phyloP scores from a whole-genome alignment of 1,284 basidiomycete genomes.

The Boletus sp. region DNA sequence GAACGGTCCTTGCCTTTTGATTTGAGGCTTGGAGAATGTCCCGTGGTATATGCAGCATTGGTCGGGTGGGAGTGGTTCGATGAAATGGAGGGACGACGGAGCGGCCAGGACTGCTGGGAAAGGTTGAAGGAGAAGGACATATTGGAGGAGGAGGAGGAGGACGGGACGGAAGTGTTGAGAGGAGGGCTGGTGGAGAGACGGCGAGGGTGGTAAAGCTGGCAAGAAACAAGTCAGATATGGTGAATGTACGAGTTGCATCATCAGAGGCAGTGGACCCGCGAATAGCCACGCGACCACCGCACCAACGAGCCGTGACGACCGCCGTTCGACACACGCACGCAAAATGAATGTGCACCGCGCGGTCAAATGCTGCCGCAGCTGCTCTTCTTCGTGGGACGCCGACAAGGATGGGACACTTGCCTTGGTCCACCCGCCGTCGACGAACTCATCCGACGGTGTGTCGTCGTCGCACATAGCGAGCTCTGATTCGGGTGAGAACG shows the following conservation, averaged over 20 bases:
- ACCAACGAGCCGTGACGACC: too few species aligned
- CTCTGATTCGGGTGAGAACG: conserved; percentile 6
- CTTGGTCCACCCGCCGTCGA: conserved; percentile 22
- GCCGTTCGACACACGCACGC: too few species aligned
- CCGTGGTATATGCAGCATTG: neutral
- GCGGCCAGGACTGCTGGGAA: conserved; percentile 18
- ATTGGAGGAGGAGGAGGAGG: conserved; percentile 4
- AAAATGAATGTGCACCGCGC: neutral
- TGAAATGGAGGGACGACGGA: conserved; percentile 1
- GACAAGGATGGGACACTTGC: conserved; percentile 11
- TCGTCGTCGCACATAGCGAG: neutral
- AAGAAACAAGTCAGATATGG: conserved; percentile 12
- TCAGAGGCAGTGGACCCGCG: conserved; percentile 19
- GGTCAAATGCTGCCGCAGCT: neutral
- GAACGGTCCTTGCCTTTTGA: conserved; percentile 20
- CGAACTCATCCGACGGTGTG: conserved; percentile 14
- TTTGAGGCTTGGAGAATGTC: neutral
- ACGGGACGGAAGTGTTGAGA: too few species aligned
- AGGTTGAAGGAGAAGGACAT: conserved; percentile 12
- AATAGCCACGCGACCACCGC: conserved; percentile 14
- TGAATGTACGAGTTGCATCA: neutral
- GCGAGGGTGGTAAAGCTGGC: conserved; percentile 15
- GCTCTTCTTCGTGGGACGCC: conserved; percentile 17
- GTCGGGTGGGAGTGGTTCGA: neutral
- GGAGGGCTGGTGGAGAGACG: conserved; percentile 9